Conservation (phyloP, 139 green algal species). For the Zygnema circumcarinatum region DNA sequence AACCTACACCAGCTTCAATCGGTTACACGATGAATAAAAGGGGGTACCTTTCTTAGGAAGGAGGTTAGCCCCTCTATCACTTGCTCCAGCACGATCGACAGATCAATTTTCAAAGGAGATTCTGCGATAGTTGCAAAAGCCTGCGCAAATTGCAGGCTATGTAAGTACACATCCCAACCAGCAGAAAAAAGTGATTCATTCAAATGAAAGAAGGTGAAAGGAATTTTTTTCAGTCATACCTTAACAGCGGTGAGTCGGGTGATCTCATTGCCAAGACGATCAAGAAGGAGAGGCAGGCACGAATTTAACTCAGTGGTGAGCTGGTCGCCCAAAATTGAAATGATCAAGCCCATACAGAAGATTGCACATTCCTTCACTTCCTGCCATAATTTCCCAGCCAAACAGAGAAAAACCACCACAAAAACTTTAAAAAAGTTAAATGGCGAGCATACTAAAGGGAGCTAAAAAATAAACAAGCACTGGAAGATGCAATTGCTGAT, state of each 20-base stretch:
- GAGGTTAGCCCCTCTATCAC: slow-evolving; percentile 76
- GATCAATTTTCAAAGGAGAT: slow-evolving; percentile 69
- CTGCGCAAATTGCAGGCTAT: slow-evolving; percentile 20
- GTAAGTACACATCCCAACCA: not conserved
- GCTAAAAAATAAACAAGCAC: not conserved
- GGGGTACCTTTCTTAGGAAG: slow-evolving; percentile 90
- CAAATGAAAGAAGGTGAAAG: not conserved
- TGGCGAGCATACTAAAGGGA: not conserved
- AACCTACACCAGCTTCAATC: no score
- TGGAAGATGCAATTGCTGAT: not conserved
- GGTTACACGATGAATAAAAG: no score
- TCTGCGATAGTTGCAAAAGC: slow-evolving; percentile 73
- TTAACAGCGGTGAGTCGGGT: slow-evolving; percentile 86
- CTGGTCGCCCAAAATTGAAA: slow-evolving; percentile 77
- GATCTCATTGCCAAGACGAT: slow-evolving; percentile 89
- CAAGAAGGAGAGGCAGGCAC: slow-evolving; percentile 79
- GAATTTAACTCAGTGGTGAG: slow-evolving; percentile 67
- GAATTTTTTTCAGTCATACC: slow-evolving; percentile 61
- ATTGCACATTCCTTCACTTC: slow-evolving; percentile 94
- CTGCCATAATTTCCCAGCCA: slow-evolving; percentile 54
- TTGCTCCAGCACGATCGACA: slow-evolving; percentile 58
- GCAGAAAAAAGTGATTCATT: slow-evolving; percentile 5
- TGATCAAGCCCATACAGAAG: slow-evolving; percentile 65
- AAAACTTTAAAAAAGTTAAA: slow-evolving; percentile 3
- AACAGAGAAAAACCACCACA: slow-evolving; percentile 25